A percentile compares a stretch with the other conserved stretches of the same genome.
These are phyloP conservation scores for Trametes meyenii DNA, from an alignment of 768 basidiomycete species.

Conservation along the genomic window DNA sequence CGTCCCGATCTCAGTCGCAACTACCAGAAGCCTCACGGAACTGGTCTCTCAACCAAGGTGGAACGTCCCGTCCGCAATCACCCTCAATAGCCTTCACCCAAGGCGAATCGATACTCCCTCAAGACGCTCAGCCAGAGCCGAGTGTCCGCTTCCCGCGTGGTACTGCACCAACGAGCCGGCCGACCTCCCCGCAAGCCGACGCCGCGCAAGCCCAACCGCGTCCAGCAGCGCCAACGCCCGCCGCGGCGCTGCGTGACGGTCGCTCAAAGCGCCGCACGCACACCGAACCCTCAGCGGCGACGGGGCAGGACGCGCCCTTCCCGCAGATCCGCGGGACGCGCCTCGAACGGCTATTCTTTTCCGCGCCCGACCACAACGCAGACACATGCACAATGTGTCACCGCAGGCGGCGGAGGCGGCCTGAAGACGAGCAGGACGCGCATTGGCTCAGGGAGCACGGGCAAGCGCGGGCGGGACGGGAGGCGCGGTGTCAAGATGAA, in stretches of 20 bases:
- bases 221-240: constrained; percentile 42
- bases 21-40: constrained; percentile 8
- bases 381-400: constrained; percentile 71
- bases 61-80: constrained; percentile 5
- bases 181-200: constrained; percentile 8
- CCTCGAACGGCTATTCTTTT: constrained; percentile 81
- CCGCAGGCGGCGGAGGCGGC: constrained; percentile 40
- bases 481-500: constrained; percentile 18
- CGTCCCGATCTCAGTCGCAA: constrained; percentile 18
- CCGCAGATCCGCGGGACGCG: constrained; percentile 81
- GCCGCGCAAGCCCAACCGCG: constrained; percentile 24
- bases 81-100: constrained; percentile 15
- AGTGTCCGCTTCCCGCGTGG: neutral
- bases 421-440: constrained; percentile 18
- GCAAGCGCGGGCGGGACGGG: neutral
- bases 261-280: constrained; percentile 19
- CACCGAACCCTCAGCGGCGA: neutral
- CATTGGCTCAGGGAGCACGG: constrained; percentile 29
- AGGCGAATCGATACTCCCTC: neutral
- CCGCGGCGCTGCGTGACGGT: constrained; percentile 29
- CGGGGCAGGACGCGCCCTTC: constrained; percentile 56
- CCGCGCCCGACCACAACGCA: constrained; percentile 73
- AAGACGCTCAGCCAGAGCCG: neutral
- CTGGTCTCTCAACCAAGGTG: constrained; percentile 9
- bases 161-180: neutral